Conservation (phyloP, 352 stramenopile genomes). For the Pythium vanterpoolii region DNA sequence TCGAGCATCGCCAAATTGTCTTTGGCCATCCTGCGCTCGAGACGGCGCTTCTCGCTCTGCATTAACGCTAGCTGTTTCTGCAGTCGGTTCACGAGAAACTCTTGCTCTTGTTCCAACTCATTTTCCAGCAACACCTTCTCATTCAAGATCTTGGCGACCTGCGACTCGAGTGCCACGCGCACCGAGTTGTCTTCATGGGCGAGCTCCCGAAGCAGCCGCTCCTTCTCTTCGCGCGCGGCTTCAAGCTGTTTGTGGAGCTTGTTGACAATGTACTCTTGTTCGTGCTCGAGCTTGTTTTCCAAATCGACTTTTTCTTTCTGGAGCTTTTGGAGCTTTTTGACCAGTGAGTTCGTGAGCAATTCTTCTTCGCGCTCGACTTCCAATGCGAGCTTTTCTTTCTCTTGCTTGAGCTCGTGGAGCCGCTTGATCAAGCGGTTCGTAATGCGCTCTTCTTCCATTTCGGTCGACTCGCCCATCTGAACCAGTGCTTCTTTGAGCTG, state of each 20-base stretch:
- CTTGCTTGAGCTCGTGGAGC: slow-evolving; percentile 70
- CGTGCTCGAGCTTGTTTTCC: slow-evolving; percentile 90
- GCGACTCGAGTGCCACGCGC: slow-evolving; percentile 67
- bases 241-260: slow-evolving; percentile 86
- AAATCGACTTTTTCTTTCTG: slow-evolving; percentile 89
- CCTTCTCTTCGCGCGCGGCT: slow-evolving; percentile 61
- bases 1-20: slow-evolving; percentile 69
- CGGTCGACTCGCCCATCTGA: slow-evolving; percentile 76
- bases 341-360: slow-evolving; percentile 86
- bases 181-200: slow-evolving; percentile 61
- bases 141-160: slow-evolving; percentile 75
- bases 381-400: slow-evolving; percentile 88
- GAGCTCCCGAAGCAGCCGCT: slow-evolving; percentile 63
- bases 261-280: slow-evolving; percentile 93
- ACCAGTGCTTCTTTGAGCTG: slow-evolving; percentile 65
- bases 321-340: slow-evolving; percentile 87
- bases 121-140: slow-evolving; percentile 87
- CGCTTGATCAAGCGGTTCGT: slow-evolving; percentile 83
- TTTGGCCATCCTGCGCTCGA: slow-evolving; percentile 72
- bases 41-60: slow-evolving; percentile 63
- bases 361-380: slow-evolving; percentile 90
- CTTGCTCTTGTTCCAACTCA: slow-evolving; percentile 85
- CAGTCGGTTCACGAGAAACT: slow-evolving; percentile 83
- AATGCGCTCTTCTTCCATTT: slow-evolving; percentile 82
- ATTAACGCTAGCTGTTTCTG: slow-evolving; percentile 78